Evolutionary conservation across 1,284 basidiomycete species (phyloP).

Genomic region (Pseudozyma hubeiensis): DNA sequence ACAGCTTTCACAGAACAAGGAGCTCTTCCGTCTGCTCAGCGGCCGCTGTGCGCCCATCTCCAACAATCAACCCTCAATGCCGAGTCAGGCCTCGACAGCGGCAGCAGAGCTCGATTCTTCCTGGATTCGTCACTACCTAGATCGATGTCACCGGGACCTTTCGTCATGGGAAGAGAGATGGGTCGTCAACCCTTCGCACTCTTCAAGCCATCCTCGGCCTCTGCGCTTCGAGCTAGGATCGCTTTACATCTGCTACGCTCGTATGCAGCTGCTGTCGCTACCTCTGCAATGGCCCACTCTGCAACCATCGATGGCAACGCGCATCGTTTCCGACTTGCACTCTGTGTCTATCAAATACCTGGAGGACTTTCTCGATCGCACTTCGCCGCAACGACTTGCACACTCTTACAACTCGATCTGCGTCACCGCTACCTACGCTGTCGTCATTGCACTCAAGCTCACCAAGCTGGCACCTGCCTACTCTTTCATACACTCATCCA

Average conservation of each 20-base stretch:
- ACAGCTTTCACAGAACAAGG: conserved; percentile 36
- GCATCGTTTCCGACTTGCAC: conserved; percentile 38
- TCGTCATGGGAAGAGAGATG: conserved; percentile 43
- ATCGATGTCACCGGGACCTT: conserved; percentile 39
- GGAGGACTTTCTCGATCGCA: conserved; percentile 38
- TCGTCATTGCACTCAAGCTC: conserved; percentile 42
- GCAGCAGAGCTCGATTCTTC: conserved; percentile 14
- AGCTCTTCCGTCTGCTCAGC: conserved; percentile 40
- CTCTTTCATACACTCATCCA: conserved; percentile 31
- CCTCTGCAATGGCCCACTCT: conserved; percentile 33
- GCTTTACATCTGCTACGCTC: conserved; percentile 47
- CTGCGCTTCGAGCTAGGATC: conserved; percentile 41
- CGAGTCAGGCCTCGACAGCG: neutral
- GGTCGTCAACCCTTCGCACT: conserved; percentile 28
- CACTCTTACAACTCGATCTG: conserved; percentile 50
- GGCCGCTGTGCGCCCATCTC: conserved; percentile 3
- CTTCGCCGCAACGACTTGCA: conserved; percentile 36
- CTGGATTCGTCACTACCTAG: conserved; percentile 34
- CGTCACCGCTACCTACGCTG: conserved; percentile 43
- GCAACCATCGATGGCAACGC: conserved; percentile 25
- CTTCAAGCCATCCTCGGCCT: conserved; percentile 29
- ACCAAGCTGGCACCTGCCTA: conserved; percentile 35
- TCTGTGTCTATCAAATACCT: conserved; percentile 40
- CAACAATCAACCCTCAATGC: neutral
- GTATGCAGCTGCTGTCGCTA: conserved; percentile 45